Evolutionary conservation across 78 protist species (phyloP), one percentile per base, ranked within the genome.

Genomic region (Dictyostelium firmibasis): DNA sequence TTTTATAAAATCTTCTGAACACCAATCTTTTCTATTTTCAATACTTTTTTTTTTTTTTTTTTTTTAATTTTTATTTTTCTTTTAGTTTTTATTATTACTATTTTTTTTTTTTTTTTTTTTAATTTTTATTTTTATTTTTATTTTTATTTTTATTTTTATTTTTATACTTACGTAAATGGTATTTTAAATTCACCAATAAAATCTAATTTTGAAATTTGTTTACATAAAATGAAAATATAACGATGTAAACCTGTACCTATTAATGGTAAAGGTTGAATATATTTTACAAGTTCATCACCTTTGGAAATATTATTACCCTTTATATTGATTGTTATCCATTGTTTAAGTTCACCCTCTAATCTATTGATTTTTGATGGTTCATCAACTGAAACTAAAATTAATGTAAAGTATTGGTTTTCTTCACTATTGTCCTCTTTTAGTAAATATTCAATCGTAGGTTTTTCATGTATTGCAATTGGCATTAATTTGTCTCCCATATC

Each of bases 171-270:
- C 91, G 38, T 72, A 31, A 70, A 31, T 72, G 91, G 91, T n/a
- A 85, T 33, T 27, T 38, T 72, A 44, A 64, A 85, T 72, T 85
- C 91, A 47, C 91, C 91, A 6, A 16, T 70, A 29, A 85, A 85
- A 25, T 43, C 60, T 13, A 72, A 20, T 25, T 72, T 67, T 9
- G 53, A 36, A 25, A 67, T 82, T 72, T 85, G 91, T 47, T 85
- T 33, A 44, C 78, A 85, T 18, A 85, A 13, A 14, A 85, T 31
- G 67, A 85, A 85, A 3, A 33, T 29, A 27, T 70, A 85, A 31
- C 91, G 62, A n/a, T 85, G 91, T 47, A 72, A 72, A 20, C 53
- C 62, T 20, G 91, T 85, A 35, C 77, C 77, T 16, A 9, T n/a
- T 23, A 81, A 81, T 85, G 91, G 91, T 1, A 60, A 29, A 2